These are phyloP conservation scores for Oropetium thomaeum DNA, from an alignment of 176 grass and related monocot genomes.

Conservation along the genomic window DNA sequence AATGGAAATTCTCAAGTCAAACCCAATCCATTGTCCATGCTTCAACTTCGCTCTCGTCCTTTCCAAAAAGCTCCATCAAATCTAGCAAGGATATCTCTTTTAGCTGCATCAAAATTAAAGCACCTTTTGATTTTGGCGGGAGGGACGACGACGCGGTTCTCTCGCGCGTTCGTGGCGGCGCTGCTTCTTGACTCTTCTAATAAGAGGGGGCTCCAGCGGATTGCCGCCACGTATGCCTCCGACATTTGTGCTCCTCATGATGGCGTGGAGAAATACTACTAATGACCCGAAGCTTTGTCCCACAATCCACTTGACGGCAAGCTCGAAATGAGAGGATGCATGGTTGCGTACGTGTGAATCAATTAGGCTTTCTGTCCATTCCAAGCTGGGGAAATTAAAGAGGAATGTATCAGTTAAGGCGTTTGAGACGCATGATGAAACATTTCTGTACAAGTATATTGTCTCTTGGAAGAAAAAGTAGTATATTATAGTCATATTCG, in stretches of 20 bases:
- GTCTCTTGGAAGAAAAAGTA: not conserved
- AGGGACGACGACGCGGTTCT: not conserved
- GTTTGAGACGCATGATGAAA: no score
- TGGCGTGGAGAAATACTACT: not conserved
- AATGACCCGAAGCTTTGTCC: not conserved
- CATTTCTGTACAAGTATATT: not conserved
- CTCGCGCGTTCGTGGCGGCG: not conserved
- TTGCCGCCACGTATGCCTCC: slow-evolving; percentile 16
- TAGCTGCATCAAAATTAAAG: not conserved
- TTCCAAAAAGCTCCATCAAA: slow-evolving; percentile 13
- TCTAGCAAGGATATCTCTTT: slow-evolving; percentile 16
- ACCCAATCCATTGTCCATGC: not conserved
- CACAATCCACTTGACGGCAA: slow-evolving; percentile 41
- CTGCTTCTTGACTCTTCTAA: slow-evolving; percentile 26
- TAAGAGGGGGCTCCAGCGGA: slow-evolving; percentile 20
- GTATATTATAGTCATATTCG: not conserved
- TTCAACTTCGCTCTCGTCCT: not conserved
- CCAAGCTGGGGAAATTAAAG: not conserved
- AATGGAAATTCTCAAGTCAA: not conserved
- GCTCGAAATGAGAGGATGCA: not conserved
- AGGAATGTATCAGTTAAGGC: no score
- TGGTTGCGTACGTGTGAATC: slow-evolving; percentile 22
- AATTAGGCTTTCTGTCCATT: not conserved
- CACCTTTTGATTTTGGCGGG: not conserved
- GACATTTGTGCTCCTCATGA: slow-evolving; percentile 33